Evolutionary conservation across 2,329 filamentous ascomycete genomes (phyloP), one percentile per base, ranked within the genome.

Genomic region (Gaeumannomyces tritici): DNA sequence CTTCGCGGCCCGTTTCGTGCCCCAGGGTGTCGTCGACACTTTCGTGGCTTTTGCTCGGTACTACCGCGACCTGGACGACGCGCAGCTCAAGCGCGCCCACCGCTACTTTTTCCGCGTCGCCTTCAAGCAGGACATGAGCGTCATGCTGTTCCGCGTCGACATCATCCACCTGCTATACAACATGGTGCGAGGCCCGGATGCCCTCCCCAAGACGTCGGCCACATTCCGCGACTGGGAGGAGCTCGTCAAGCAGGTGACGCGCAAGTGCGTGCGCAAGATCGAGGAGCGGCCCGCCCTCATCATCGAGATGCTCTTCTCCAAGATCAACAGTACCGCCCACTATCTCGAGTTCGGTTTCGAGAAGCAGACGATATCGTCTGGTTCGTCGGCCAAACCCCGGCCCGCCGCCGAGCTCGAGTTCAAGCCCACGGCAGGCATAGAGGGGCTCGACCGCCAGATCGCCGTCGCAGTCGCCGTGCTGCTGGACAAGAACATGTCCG

Each of bases 271-370:
- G 62, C 92, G 89, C 70, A 96, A 95, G 75, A 82, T 98, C 1
- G 84, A 95, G 65, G 87, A 96, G 67, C 84, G 92, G 56, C 92
- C 92, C 0, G 90, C 93, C 65, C 79, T 97, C 55, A 83, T 96
- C 60, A 88, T 96, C 0, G 95, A 99, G 75, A 85, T 99, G 81
- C 80, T 99, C 18, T 99, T 99, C 74, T 96, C 90, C 73, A 99
- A 99, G 74, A 89, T 92, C 63, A 88, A 87, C 61, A 83, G 84
- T 57, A 96, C 91, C 0, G 83, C 91, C 0, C 91, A 90, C 74
- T 98, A 91, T 71, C 82, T 99, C 6, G 93, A 98, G 71, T 92
- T 93, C 70, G 95, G 95, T 0, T 89, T 91, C 68, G 92, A 97
- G 69, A 90, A 88, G 70, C 91, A 93, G 66, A 84, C 88, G 0